phyloP scores from a whole-genome alignment of 2,329 filamentous ascomycete genomes.

The Cladobotryum protrusum region DNA sequence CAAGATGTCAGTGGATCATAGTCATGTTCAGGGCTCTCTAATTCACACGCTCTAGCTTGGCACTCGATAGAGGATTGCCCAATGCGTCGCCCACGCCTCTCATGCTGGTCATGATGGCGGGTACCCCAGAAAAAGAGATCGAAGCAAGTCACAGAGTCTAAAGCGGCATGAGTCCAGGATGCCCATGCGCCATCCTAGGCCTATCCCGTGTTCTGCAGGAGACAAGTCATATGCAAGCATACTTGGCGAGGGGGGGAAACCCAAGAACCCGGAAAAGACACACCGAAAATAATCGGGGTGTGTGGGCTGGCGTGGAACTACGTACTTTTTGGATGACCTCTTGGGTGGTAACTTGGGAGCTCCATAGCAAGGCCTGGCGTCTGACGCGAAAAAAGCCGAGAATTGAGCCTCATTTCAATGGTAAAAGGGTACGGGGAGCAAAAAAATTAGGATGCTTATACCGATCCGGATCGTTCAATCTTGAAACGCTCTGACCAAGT shows the following conservation, averaged over 20 bases:
- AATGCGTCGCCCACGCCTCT: neutral
- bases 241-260: neutral
- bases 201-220: neutral
- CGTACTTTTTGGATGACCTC: neutral
- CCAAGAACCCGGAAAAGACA: neutral
- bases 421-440: too few relatives aligned
- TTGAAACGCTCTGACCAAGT: neutral
- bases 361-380: too few relatives aligned
- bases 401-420: too few relatives aligned
- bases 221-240: neutral
- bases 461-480: too few relatives aligned
- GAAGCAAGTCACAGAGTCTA: neutral
- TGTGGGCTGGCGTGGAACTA: neutral
- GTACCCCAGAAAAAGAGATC: neutral
- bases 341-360: neutral
- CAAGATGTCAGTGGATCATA: neutral
- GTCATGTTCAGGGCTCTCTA: neutral
- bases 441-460: too few relatives aligned
- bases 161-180: neutral
- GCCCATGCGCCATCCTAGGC: neutral
- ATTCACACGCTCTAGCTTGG: neutral
- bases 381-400: too few relatives aligned
- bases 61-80: neutral
- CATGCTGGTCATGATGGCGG: neutral
- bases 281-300: slow-evolving; percentile 1